These are phyloP conservation scores for Scutellaria barbata DNA, from an alignment of 257 asterid species.

Conservation along the genomic window DNA sequence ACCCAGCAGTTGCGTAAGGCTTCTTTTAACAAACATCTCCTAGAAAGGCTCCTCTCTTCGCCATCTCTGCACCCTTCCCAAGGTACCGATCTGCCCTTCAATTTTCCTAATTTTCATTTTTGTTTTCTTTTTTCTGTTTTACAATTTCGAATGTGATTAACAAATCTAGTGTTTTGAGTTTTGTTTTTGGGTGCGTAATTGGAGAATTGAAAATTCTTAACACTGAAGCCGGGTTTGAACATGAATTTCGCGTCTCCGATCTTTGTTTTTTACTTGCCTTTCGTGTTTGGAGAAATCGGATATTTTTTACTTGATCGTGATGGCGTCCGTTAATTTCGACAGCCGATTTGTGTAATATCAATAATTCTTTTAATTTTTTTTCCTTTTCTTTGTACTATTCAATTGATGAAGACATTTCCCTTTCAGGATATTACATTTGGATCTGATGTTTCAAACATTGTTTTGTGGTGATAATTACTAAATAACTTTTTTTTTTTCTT, in stretches of 20 bases:
- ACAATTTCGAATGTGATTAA: neutral
- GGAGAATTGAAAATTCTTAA: neutral
- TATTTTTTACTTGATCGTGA: neutral
- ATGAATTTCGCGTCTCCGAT: conserved; percentile 24
- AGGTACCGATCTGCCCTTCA: conserved; percentile 2
- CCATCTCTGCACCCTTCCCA: conserved; percentile 34
- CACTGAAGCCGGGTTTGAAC: neutral
- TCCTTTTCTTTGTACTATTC: no score
- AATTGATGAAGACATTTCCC: no score
- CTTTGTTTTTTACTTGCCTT: neutral
- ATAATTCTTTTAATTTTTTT: neutral
- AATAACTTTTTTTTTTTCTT: neutral
- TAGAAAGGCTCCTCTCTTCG: conserved; percentile 20
- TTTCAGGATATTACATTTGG: conserved; percentile 21
- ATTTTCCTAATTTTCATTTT: neutral
- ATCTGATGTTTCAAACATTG: neutral
- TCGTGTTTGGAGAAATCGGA: neutral
- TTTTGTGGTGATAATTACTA: conserved; percentile 6
- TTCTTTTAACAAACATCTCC: neutral
- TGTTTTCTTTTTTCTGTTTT: neutral
- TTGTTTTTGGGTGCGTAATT: neutral
- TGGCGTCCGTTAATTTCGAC: conserved; percentile 9
- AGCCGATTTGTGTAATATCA: conserved; percentile 7
- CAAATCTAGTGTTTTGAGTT: neutral
- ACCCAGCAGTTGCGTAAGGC: neutral